phyloP scores from a whole-genome alignment of 345 rosid genomes.

The Excoecaria cochinchinensis region DNA sequence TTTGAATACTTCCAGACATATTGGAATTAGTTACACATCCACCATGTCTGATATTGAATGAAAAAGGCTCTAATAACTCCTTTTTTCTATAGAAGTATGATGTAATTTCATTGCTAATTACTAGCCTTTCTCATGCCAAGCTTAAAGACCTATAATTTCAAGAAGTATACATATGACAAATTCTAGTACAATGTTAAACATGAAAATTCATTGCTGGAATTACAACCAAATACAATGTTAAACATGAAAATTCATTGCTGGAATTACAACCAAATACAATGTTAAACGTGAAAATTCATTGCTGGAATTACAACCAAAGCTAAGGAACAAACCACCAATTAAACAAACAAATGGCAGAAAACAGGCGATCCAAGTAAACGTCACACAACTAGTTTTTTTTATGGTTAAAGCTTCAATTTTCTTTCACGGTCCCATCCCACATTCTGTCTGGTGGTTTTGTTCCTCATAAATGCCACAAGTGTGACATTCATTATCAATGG shows the following conservation, averaged over 20 bases:
- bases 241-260: not conserved
- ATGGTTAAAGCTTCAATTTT: not conserved
- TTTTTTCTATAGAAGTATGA: too few species aligned
- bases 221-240: not conserved
- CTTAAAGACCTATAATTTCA: not conserved
- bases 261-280: too few species aligned
- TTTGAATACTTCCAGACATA: not conserved
- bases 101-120: too few species aligned
- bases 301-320: not conserved
- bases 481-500: constrained; percentile 20
- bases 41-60: not conserved
- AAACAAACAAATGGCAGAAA: not conserved
- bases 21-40: not conserved
- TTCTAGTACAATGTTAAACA: not conserved
- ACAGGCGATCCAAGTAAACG: not conserved
- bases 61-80: not conserved
- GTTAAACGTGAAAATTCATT: not conserved
- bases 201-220: not conserved
- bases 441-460: constrained; percentile 4
- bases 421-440: constrained; percentile 1
- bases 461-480: constrained; percentile 10
- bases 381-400: not conserved
- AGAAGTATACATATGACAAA: not conserved
- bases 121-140: not conserved
- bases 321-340: not conserved